These are phyloP conservation scores for Plasmodium berghei DNA, from an alignment of 169 alveolate species.

Conservation along the genomic window DNA sequence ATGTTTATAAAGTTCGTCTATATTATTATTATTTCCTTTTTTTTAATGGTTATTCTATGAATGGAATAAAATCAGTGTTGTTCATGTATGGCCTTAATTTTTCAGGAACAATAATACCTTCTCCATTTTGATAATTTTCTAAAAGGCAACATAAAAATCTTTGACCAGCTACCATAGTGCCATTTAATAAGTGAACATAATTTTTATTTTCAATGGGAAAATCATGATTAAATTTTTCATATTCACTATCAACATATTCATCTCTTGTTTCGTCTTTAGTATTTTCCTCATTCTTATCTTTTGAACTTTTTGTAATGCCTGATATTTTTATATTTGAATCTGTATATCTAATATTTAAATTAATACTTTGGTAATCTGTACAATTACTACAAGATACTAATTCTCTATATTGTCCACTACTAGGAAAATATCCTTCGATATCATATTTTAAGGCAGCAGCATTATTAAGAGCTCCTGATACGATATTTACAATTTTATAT, in stretches of 20 bases:
- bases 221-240: constrained; percentile 89
- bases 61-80: constrained; percentile 92
- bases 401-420: constrained; percentile 96
- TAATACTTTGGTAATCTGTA: constrained; percentile 97
- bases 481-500: constrained; percentile 96
- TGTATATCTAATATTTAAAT: constrained; percentile 80
- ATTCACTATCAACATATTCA: constrained; percentile 85
- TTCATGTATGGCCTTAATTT: constrained; percentile 94
- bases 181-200: constrained; percentile 97
- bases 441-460: constrained; percentile 99
- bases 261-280: not conserved
- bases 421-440: constrained; percentile 99
- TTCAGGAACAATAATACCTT: constrained; percentile 95
- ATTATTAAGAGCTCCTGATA: constrained; percentile 99
- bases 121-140: constrained; percentile 95
- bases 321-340: constrained; percentile 65
- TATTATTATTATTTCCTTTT: constrained; percentile 7
- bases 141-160: constrained; percentile 97
- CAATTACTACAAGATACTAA: constrained; percentile 99
- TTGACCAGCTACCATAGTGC: constrained; percentile 98
- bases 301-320: not conserved
- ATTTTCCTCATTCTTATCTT: not conserved
- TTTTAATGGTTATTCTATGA: constrained; percentile 22
- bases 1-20: constrained; percentile 22
- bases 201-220: constrained; percentile 82